Evolutionary conservation across 139 green algal species (phyloP).

Genomic region (Microglena sp.): DNA sequence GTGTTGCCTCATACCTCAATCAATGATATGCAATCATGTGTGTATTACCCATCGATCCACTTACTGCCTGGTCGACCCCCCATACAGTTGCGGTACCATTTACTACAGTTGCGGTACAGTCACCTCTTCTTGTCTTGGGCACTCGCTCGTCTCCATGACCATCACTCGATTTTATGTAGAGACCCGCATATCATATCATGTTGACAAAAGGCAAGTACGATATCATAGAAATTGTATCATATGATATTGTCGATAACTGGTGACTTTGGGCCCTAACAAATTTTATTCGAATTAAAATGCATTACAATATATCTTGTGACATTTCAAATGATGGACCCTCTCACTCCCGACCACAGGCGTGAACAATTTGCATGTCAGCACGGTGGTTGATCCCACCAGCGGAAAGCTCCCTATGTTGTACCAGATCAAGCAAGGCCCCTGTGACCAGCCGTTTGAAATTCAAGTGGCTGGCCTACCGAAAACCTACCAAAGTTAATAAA

Average conservation of each 20-base stretch:
- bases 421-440: constrained; percentile 68
- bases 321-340: background rate
- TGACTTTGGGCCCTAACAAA: background rate
- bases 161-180: no score
- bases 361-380: constrained; percentile 16
- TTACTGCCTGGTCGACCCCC: no score
- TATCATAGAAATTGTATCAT: no score
- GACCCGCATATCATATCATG: no score
- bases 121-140: no score
- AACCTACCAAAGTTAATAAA: constrained; percentile 30
- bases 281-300: background rate
- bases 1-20: no score
- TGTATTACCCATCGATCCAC: no score
- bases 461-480: constrained; percentile 74
- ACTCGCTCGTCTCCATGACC: no score
- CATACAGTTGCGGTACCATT: no score
- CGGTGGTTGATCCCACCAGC: constrained; percentile 25
- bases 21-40: no score
- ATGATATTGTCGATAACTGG: background rate
- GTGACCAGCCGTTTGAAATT: constrained; percentile 91
- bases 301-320: background rate
- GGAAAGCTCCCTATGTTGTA: constrained; percentile 88
- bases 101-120: no score
- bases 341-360: constrained; percentile 5
- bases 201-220: no score